Base-by-base conservation (phyloP, 306 rosid genomes). In the Urtica urens region DNA sequence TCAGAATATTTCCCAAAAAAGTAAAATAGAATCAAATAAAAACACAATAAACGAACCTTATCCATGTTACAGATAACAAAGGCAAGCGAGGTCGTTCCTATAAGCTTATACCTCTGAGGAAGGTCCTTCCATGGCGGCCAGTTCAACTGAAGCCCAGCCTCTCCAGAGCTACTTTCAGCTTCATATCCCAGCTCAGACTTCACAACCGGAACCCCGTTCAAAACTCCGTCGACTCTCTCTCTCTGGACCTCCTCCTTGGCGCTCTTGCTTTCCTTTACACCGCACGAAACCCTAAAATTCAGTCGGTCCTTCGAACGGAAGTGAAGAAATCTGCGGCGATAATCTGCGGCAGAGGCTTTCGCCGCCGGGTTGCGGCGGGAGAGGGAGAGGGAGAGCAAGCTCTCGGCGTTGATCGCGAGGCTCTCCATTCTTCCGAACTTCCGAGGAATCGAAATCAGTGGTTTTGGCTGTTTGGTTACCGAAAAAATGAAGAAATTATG, bases 101-200 rank as follows among this genome's bases (percentile, higher is more conserved):
- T 75, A 56, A 92, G 73, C 59, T 82, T 85, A 73, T 85, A 90
- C 59, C 99, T 77, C 34, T 57, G 72, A 5, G 99, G 99, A 47
- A 85, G 51, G 69, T 73, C 80, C 81, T 79, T 73, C 96, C 99
- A 85, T 20, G 99, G 95, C 13, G 95, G 93, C 96, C 94, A 85
- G 46, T 53, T 59, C 58, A 45, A 57, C 34, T 51, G 50, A 45
- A 46, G 57, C 23, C 51, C 72, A 58, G 44, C 48, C 7, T 52
- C 23, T 31, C 42, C 47, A 1, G 70, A 39, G 65, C 65, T 64
- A 49, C 39, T 57, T 27, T 60, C 67, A 30, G 33, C 35, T 14
- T 50, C 62, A 37, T 41, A 49, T 1, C 53, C 73, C 10, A 37
- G 64, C 34, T 49, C 65, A n/a, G 72, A 54, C 37, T 46, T 68